Conservation (phyloP, 31 red algal species). For the Porphyra umbilicalis region DNA sequence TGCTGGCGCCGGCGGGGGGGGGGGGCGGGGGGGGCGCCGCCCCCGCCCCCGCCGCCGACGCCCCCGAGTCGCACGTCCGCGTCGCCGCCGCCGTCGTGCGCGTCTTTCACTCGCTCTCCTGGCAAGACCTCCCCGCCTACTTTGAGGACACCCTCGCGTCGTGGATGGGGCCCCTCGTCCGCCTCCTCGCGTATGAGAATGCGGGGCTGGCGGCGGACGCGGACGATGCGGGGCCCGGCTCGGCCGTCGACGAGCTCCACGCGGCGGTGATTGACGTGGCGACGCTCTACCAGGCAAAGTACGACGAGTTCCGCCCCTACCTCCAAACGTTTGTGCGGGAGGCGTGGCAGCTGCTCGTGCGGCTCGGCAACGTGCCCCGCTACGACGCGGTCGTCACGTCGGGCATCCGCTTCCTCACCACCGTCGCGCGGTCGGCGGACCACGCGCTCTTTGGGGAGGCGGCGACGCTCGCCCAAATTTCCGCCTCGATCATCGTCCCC, state of each 20-base stretch:
- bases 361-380: slow-evolving; percentile 40
- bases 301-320: slow-evolving; percentile 94
- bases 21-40: background rate
- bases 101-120: slow-evolving; percentile 83
- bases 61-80: slow-evolving; percentile 8
- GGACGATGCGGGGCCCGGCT: slow-evolving; percentile 28
- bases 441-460: slow-evolving; percentile 52
- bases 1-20: background rate
- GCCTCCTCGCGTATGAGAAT: slow-evolving; percentile 48
- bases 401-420: slow-evolving; percentile 92
- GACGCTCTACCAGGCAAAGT: slow-evolving; percentile 80
- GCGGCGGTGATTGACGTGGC: slow-evolving; percentile 62
- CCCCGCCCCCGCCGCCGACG: slow-evolving; percentile 10
- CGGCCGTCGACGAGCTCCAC: slow-evolving; percentile 53
- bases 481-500: slow-evolving; percentile 83
- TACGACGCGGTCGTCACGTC: slow-evolving; percentile 82
- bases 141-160: slow-evolving; percentile 89
- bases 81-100: slow-evolving; percentile 38
- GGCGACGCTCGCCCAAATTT: slow-evolving; percentile 47
- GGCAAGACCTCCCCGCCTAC: slow-evolving; percentile 97
- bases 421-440: slow-evolving; percentile 60
- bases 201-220: slow-evolving; percentile 19
- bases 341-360: slow-evolving; percentile 72
- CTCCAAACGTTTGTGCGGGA: slow-evolving; percentile 51
- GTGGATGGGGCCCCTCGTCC: slow-evolving; percentile 53